Percentiles rank a stretch among this genome's conserved stretches.
These are phyloP conservation scores for Mediolabrus comicus DNA, from an alignment of 108 stramenopile genomes.

Conservation along the genomic window DNA sequence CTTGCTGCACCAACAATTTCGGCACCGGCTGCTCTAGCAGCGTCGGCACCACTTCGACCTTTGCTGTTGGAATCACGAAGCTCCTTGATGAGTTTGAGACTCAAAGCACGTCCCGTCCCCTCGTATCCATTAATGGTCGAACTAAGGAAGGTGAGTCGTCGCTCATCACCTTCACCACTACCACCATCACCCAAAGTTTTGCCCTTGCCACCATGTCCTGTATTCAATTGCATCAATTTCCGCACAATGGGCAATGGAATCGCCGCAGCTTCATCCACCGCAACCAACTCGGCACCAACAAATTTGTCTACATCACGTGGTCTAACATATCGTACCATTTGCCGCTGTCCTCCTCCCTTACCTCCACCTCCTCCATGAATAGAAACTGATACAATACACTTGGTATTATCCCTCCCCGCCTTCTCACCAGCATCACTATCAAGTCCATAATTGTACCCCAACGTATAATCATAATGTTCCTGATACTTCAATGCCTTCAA, in stretches of 20 bases:
- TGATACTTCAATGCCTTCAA: conserved; percentile 94
- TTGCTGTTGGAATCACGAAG: conserved; percentile 80
- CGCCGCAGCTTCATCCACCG: conserved; percentile 99
- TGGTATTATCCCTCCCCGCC: conserved; percentile 75
- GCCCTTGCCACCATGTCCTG: conserved; percentile 28
- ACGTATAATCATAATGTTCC: conserved; percentile 95
- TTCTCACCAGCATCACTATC: conserved; percentile 39
- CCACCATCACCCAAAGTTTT: conserved; percentile 30
- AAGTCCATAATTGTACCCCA: conserved; percentile 69
- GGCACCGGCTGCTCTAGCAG: conserved; percentile 65
- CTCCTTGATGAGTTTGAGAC: conserved; percentile 96
- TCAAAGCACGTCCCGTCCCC: conserved; percentile 96
- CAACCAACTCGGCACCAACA: conserved; percentile 94
- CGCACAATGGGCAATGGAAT: conserved; percentile 97
- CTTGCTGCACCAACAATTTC: conserved; percentile 67
- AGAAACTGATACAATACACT: conserved; percentile 86
- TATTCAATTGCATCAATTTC: conserved; percentile 67
- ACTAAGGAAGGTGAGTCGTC: conserved; percentile 90
- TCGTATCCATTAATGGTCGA: conserved; percentile 99
- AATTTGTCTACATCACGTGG: conserved; percentile 89
- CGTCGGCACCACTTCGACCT: conserved; percentile 43
- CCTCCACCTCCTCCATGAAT: conserved; percentile 59
- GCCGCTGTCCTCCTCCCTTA: conserved; percentile 61
- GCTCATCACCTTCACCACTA: conserved; percentile 44
- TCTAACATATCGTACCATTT: conserved; percentile 91